Conservation (phyloP, 441 rosid species). For the Corymbia calophylla region DNA sequence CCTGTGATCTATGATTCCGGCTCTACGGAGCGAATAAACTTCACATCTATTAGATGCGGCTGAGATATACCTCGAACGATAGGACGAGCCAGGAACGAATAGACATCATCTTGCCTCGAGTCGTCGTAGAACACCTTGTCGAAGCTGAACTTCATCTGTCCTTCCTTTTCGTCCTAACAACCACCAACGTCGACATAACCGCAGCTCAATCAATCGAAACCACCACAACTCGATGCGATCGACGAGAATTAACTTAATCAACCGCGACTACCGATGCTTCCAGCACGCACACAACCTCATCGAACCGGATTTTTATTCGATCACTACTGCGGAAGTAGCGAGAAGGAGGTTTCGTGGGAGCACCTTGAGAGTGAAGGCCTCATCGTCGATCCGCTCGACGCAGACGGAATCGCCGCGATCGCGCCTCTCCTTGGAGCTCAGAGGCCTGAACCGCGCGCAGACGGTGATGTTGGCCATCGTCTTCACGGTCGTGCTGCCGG, state of each 20-base stretch:
- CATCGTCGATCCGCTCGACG: slow-evolving; percentile 9
- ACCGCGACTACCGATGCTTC: not conserved
- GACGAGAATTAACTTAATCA: not conserved
- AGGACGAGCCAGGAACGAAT: slow-evolving; percentile 62
- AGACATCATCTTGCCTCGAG: slow-evolving; percentile 58
- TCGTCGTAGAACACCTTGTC: slow-evolving; percentile 60
- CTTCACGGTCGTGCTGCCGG: not conserved
- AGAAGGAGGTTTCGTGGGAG: not conserved
- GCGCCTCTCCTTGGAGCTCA: slow-evolving; percentile 24
- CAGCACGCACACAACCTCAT: not conserved
- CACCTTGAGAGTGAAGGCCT: slow-evolving; percentile 19
- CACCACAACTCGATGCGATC: not conserved
- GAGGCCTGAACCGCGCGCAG: slow-evolving; percentile 20
- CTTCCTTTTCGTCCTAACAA: slow-evolving; percentile 74
- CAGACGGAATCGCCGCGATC: slow-evolving; percentile 37
- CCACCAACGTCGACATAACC: not conserved
- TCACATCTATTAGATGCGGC: not conserved
- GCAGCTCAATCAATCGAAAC: not conserved
- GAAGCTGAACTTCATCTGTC: slow-evolving; percentile 48
- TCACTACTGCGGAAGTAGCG: not conserved
- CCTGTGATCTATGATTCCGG: not conserved
- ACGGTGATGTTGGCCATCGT: slow-evolving; percentile 56
- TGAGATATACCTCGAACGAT: slow-evolving; percentile 47
- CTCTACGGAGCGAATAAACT: not conserved
- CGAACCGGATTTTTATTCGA: not conserved